Base-by-base conservation (phyloP, 2,329 filamentous ascomycete species). In the Hypoxylon sp. region DNA sequence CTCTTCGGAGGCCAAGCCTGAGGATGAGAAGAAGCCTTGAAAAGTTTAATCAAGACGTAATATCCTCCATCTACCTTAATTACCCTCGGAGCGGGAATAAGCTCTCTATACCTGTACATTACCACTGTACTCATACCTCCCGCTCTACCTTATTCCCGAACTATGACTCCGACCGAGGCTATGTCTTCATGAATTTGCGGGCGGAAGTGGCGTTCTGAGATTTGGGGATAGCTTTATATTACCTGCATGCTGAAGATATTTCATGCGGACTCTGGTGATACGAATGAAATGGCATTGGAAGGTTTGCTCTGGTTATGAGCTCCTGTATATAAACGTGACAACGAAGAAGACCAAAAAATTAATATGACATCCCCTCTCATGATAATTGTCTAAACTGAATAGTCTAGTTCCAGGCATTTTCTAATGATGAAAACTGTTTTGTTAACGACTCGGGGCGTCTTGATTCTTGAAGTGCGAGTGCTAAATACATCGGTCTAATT, bases 21-120 rank as follows among this genome's bases (percentile, higher is more conserved):
- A 92, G 80, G 87, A 86, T 73, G 88, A 91, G 83, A 87, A 84
- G 84, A 91, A 91, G 87, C 87, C 87, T 89, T 87, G 88, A 80
- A 73, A 71, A 63, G 57, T 61, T 21, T 39, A 50, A 48, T 27
- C 5, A n/a, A 63, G 48, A 52, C 15, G 27, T 27, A 44, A 42
- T 37, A 56, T 51, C 62, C 57, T 65, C 37, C 8, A 42, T 54
- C 15, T 50, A 56, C 50, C 19, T 42, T 64, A 60, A 64, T 54
- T 47, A 48, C 15, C 50, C 37, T 53, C 19, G 35, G 52, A 75
- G 76, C 75, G 75, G 75, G 75, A 73, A 76, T 75, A 75, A 74
- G 67, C 76, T 73, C 76, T 74, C 77, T 75, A 75, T 75, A 78
- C 80, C 79, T 84, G 82, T 83, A 81, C 79, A 80, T 76, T 74